Base-by-base conservation (phyloP, 805 yeast species). In the Yamadazyma laniorum region DNA sequence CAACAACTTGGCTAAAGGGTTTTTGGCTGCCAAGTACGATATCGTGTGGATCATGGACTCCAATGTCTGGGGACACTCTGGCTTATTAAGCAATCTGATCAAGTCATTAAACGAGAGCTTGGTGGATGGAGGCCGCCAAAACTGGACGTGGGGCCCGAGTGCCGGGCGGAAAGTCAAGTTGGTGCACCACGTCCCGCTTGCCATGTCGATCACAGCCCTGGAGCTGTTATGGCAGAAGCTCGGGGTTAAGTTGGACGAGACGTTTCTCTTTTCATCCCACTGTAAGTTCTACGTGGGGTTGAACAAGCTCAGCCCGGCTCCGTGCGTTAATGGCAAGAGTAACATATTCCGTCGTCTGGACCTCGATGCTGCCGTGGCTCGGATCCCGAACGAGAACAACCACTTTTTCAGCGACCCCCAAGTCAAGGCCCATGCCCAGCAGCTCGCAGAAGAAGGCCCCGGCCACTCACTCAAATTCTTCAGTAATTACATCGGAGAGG, bases 321-420 rank as follows among this genome's bases (percentile, higher is more conserved):
- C 96, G 0, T 88, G 96, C 60, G 93, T 88, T 29, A 88, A 85
- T 67, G 96, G 96, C 7, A 88, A 89, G 55, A 84, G 93, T 6
- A 88, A 88, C 52, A 49, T 88, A 35, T 89, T 85, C 58, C 67
- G 90, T 15, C 68, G 78, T 31, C 76, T 85, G 0, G 84, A 76
- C 37, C 61, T 87, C 18, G 87, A 82, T 55, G 40, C 38, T 11
- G 76, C 86, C 0, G 86, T 82, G 15, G 55, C 63, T 13, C 53
- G 48, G 45, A 61, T 74, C n/a, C 51, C 43, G 16, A 15, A 29
- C 23, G 35, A 43, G 11, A 40, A 48, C 11, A 57, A 61, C 18
- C 45, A 51, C 4, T 66, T 65, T 46, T 68, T 68, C 48, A 22
- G 45, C 25, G 63, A 65, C 22, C 40, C 42, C 0, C 41, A 49